Conservation (phyloP, 805 yeast genomes). For the Zygosaccharomyces kombuchaensis region DNA sequence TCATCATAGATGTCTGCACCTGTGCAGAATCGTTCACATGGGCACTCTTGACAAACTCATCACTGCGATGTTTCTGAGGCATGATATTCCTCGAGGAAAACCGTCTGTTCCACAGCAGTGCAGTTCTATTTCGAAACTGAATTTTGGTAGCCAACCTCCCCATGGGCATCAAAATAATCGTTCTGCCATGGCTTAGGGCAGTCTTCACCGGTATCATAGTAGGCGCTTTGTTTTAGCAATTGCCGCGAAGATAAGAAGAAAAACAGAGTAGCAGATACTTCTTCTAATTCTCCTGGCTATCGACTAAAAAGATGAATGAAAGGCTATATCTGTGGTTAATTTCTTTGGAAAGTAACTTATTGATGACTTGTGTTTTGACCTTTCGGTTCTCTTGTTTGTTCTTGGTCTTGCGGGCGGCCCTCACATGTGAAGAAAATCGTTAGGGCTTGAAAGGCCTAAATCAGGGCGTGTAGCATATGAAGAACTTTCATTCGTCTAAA, state of each 20-base stretch:
- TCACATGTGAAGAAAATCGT: no score
- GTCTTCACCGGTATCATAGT: conserved; percentile 20
- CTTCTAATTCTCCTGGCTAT: background rate
- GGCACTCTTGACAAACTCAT: conserved; percentile 10
- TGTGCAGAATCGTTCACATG: conserved; percentile 4
- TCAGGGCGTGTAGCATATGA: no score
- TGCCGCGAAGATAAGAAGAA: background rate
- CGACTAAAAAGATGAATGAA: background rate
- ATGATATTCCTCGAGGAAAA: conserved; percentile 16
- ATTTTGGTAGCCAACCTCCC: conserved; percentile 17
- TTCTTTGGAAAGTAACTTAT: background rate
- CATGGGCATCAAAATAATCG: conserved; percentile 18
- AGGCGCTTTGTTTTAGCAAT: background rate
- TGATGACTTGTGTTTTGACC: background rate
- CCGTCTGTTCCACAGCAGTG: conserved; percentile 22
- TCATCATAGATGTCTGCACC: conserved; percentile 16
- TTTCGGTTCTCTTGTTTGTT: no score
- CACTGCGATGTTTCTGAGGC: conserved; percentile 10
- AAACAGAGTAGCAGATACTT: background rate
- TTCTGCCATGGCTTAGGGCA: conserved; percentile 20
- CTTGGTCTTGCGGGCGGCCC: no score
- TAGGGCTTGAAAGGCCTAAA: no score
- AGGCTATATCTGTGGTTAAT: background rate
- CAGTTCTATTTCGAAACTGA: conserved; percentile 28
- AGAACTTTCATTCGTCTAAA: no score